These are phyloP conservation scores for Symbiotaphrina buchneri DNA, from an alignment of 495 filamentous ascomycete species.

Conservation along the genomic window DNA sequence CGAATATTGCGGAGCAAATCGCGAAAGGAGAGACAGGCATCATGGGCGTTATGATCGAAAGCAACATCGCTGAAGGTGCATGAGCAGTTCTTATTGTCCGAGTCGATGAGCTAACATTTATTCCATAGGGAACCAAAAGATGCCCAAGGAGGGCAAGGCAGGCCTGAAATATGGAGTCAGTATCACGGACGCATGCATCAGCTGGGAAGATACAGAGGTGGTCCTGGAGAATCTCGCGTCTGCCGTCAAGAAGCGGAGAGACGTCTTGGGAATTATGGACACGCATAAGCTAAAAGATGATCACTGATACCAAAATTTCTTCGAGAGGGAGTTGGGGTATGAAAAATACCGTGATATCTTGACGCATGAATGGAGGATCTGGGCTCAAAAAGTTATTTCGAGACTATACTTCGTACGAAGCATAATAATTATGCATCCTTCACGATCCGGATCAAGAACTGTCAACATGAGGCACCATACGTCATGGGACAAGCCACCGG, in stretches of 20 bases:
- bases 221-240: constrained; percentile 61
- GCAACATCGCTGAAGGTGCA: constrained; percentile 79
- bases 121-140: constrained; percentile 66
- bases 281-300: no score
- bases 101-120: constrained; percentile 1
- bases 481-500: no score
- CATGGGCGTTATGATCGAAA: constrained; percentile 99
- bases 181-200: constrained; percentile 95
- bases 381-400: no score
- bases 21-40: constrained; percentile 64
- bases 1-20: constrained; percentile 62
- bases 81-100: constrained; percentile 2
- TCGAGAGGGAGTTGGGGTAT: no score
- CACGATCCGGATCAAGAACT: no score
- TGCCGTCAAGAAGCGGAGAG: constrained; percentile 49
- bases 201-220: constrained; percentile 76
- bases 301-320: no score
- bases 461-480: no score
- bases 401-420: no score
- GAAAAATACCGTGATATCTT: no score
- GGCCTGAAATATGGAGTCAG: constrained; percentile 87
- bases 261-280: no score
- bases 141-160: constrained; percentile 67
- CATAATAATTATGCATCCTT: no score
- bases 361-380: no score